Conservation (phyloP, 768 basidiomycete genomes). For the Myochromella boudieri region DNA sequence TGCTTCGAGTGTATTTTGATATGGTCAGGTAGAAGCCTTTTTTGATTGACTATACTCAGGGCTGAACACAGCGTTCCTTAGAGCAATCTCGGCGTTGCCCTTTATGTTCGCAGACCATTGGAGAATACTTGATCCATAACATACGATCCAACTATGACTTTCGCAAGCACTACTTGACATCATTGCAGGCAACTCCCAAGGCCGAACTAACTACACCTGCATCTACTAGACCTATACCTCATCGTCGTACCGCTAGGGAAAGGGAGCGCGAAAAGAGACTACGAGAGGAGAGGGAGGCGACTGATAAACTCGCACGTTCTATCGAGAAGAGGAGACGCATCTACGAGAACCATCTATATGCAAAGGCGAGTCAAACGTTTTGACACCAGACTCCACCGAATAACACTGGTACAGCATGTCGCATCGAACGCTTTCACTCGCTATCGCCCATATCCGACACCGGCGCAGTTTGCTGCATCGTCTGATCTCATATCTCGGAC, state of each 20-base stretch:
- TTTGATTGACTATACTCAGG: conserved; percentile 6
- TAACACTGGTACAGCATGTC: conserved; percentile 61
- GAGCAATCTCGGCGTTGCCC: conserved; percentile 81
- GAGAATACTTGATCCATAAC: conserved; percentile 75
- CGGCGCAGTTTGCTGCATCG: conserved; percentile 78
- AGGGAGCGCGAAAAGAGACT: conserved; percentile 58
- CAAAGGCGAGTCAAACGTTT: conserved; percentile 59
- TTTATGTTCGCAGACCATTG: conserved; percentile 66
- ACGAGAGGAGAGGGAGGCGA: conserved; percentile 51
- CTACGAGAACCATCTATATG: conserved; percentile 77
- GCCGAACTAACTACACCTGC: conserved; percentile 25
- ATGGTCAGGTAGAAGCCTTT: conserved; percentile 84
- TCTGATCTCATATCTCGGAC: conserved; percentile 74
- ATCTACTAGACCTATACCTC: conserved; percentile 27
- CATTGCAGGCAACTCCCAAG: conserved; percentile 55
- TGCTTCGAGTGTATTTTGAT: conserved; percentile 89
- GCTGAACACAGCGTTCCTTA: conserved; percentile 24
- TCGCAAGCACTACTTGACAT: conserved; percentile 75
- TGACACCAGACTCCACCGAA: background rate
- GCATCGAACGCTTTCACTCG: conserved; percentile 85
- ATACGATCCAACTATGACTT: conserved; percentile 80
- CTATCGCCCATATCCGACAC: conserved; percentile 88
- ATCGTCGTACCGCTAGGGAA: conserved; percentile 37
- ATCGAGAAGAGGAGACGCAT: conserved; percentile 76
- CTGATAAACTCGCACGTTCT: conserved; percentile 73